phyloP scores from a whole-genome alignment of 305 asterid genomes.

The Galium porrigens region DNA sequence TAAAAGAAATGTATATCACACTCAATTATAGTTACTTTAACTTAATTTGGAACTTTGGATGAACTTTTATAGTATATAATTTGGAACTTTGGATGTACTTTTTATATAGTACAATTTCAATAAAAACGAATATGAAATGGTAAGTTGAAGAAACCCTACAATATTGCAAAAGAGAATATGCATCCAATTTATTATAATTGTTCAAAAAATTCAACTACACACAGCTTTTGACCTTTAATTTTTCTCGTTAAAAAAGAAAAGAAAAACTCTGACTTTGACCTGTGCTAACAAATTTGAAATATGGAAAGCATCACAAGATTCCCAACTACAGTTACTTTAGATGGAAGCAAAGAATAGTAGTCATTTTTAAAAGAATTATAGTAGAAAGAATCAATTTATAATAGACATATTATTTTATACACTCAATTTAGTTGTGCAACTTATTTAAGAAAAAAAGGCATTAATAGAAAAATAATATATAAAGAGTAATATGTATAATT shows the following conservation, averaged over 20 bases:
- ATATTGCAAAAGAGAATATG: background rate
- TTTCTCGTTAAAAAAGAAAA: background rate
- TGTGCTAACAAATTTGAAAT: background rate
- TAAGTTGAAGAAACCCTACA: background rate
- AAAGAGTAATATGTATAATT: too few species aligned
- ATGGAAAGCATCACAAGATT: background rate
- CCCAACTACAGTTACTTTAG: background rate
- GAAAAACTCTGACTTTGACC: background rate
- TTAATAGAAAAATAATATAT: too few species aligned
- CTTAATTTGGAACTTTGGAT: too few species aligned
- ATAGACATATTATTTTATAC: too few species aligned
- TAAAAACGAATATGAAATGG: background rate
- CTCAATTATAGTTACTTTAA: too few species aligned
- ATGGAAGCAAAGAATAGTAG: background rate
- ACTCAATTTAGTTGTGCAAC: too few species aligned
- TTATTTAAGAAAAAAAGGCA: too few species aligned
- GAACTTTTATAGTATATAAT: too few species aligned
- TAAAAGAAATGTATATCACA: too few species aligned
- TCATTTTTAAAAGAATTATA: background rate
- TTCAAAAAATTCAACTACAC: background rate
- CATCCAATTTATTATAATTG: background rate
- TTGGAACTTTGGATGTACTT: too few species aligned
- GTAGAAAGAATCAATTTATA: background rate
- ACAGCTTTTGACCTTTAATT: background rate
- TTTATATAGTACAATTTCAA: background rate